Base-by-base conservation (phyloP, 352 stramenopile species). In the Pythium vanterpoolii region DNA sequence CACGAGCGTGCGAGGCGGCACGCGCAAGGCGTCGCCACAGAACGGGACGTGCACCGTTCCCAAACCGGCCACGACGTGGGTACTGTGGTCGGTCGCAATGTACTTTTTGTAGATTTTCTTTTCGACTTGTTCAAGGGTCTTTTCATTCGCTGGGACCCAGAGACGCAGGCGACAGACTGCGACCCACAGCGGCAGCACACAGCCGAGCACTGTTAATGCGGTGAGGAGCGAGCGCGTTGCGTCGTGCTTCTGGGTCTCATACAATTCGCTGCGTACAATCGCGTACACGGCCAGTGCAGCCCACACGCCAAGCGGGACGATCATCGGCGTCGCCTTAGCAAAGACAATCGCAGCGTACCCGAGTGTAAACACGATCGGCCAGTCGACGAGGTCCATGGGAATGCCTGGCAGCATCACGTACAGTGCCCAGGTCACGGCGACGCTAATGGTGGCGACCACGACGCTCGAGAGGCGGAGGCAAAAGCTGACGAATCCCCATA, bases 11-110 rank as follows among this genome's bases (percentile, higher is more conserved):
- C 74, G 69, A 5, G 77, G 72, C 16, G 72, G 76, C 3, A 86
- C 60, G 21, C 74, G 79, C 45, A 72, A 68, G n/a, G 48, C 44
- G 38, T 87, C 79, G 18, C 81, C 83, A 33, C 79, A 87, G 61
- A 88, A 93, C 8, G 83, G 81, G 24, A 91, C 79, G 34, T 91
- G 81, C 5, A 93, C 72, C 0, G 81, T 93, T 0, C 83, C 83
- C 3, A 93, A 66, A 11, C 83, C 83, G 1, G 78, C 77, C 1
- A 91, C 67, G 40, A 84, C 83, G 2, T 68, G 64, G 48, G 81
- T 59, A 6, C 52, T 74, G 49, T 84, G 86, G n/a, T 79, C 76
- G 4, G 71, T 83, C 16, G 76, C 66, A 18, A 90, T 42, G 55
- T 87, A 84, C 56, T 87, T 70, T 24, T 84, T 64, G 53, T 91